These are phyloP conservation scores for Lobulomyces angularis DNA, from an alignment of 192 early-diverging fungal genomes.

Conservation along the genomic window DNA sequence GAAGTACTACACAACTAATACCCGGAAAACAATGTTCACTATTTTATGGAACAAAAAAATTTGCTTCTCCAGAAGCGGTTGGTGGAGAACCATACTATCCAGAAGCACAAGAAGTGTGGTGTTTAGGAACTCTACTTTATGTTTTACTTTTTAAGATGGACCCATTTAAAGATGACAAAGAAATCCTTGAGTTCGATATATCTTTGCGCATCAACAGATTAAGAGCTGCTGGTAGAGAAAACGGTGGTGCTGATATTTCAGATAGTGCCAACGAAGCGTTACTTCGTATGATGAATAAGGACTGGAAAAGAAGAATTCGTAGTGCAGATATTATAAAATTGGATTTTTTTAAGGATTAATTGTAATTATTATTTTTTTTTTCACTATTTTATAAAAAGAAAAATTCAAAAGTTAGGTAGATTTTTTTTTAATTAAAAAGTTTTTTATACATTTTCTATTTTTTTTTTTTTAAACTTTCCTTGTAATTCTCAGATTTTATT, in stretches of 20 bases:
- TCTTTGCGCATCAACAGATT: conserved; percentile 14
- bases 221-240: conserved; percentile 10
- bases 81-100: conserved; percentile 21
- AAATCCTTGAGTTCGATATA: conserved; percentile 30
- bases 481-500: too few relatives aligned
- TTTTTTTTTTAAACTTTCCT: too few relatives aligned
- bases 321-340: background rate
- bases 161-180: conserved; percentile 37
- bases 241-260: conserved; percentile 14
- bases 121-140: conserved; percentile 40
- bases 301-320: conserved; percentile 2
- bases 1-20: conserved; percentile 24
- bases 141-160: conserved; percentile 43
- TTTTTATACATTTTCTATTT: too few relatives aligned
- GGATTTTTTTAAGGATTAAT: background rate
- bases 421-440: too few relatives aligned
- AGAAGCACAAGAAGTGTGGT: conserved; percentile 41
- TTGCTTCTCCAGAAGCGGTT: conserved; percentile 39
- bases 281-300: conserved; percentile 28
- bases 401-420: too few relatives aligned
- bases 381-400: too few relatives aligned
- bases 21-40: conserved; percentile 12
- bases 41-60: conserved; percentile 48
- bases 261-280: conserved; percentile 24
- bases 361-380: too few relatives aligned